A percentile compares a stretch with the other conserved stretches of the same genome.
These are phyloP conservation scores for Cladophialophora carrionii DNA, from an alignment of 2,329 filamentous ascomycete species.

Conservation along the genomic window DNA sequence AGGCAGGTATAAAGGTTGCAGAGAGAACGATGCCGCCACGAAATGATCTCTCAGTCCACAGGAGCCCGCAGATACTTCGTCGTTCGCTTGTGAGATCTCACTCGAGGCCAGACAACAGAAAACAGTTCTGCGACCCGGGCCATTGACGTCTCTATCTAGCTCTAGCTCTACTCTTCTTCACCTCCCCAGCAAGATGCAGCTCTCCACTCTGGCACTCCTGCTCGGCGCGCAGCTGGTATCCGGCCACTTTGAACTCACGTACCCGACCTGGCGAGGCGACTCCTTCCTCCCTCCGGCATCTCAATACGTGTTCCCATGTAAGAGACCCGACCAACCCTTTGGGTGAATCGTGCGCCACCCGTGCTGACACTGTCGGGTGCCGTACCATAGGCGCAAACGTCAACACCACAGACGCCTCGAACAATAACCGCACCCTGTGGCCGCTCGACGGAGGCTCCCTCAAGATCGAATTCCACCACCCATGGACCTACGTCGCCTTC, in stretches of 20 bases:
- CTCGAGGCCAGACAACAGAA: background rate
- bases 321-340: background rate
- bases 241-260: conserved; percentile 40
- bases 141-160: background rate
- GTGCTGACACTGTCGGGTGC: background rate
- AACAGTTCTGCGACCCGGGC: background rate
- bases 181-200: conserved; percentile 14
- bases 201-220: conserved; percentile 11
- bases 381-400: conserved; percentile 45
- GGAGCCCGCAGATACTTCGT: background rate
- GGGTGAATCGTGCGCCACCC: background rate
- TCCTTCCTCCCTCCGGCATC: conserved; percentile 45
- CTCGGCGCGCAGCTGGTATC: conserved; percentile 27
- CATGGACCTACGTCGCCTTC: conserved; percentile 52
- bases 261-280: conserved; percentile 48
- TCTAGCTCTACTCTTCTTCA: background rate
- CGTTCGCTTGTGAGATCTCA: background rate
- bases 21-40: background rate
- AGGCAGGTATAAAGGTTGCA: background rate
- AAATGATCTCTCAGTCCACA: background rate
- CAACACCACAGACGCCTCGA: conserved; percentile 41
- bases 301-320: conserved; percentile 50
- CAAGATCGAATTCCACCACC: conserved; percentile 48
- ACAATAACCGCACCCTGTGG: conserved; percentile 52
- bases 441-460: conserved; percentile 51